Evolutionary conservation across 176 grass and related monocot genomes (phyloP), one percentile per base, ranked within the genome.

Genomic region (Olyra latifolia): DNA sequence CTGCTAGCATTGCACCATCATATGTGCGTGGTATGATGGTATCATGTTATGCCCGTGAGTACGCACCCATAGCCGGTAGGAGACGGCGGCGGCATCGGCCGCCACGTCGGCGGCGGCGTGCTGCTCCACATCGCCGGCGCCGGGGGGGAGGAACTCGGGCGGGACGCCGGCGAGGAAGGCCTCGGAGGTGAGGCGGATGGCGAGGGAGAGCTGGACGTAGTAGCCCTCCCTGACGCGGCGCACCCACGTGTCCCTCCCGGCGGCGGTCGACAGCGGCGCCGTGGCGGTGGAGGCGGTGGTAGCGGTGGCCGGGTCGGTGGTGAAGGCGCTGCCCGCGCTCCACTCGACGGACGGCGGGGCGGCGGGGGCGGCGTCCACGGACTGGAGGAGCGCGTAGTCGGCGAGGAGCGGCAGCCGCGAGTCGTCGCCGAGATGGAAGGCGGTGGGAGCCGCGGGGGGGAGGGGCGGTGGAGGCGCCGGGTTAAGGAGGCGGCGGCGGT

Each of bases 11-110:
- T 62, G 74, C 83, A 54, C 23, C 81, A 67, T 64, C 53, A 14
- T 27, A 60, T 60, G 23, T 56, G 65, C n/a, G 32, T 35, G 32
- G 32, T 35, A 35, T 4, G 32, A 35, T 10, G 53, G 53, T 80
- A 62, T 27, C 0, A 7, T 4, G 8, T 4, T 52, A 46, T 38
- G 79, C 2, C 15, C 30, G 49, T 58, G n/a, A 17, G 40, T 8
- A 70, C 75, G 12, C 75, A 98, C 95, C 95, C 95, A 98, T 27
- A 98, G 95, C 11, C 89, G 80, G 84, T 98, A 94, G 49, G 95
- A 94, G 30, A 94, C 80, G 25, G 87, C 82, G 29, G 86, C 89
- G n/a, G 91, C 76, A 88, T 97, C 80, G 29, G 69, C 72, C 6
- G 62, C 38, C 75, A 29, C 7, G 71, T 60, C 24, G 30, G 68